These are phyloP conservation scores for Leccinum longicurvipes DNA, from an alignment of 768 basidiomycete species.

Conservation along the genomic window DNA sequence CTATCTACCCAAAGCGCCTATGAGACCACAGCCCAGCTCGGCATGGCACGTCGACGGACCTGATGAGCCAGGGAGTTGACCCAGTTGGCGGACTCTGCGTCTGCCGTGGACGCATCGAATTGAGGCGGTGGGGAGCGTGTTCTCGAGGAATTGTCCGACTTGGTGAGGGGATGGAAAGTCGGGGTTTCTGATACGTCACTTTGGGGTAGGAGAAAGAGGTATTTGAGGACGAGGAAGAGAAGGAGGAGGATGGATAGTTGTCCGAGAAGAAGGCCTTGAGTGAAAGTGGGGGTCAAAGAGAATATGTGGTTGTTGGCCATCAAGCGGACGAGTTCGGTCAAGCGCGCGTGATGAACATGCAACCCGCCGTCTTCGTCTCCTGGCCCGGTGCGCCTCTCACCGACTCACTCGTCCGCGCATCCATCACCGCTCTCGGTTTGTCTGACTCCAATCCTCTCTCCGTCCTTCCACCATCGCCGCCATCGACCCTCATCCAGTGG, in stretches of 20 bases:
- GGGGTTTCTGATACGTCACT: conserved; percentile 52
- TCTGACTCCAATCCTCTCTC: conserved; percentile 26
- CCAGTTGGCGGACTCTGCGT: conserved; percentile 84
- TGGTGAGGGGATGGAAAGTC: conserved; percentile 58
- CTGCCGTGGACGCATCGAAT: conserved; percentile 11
- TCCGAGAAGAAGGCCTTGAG: conserved; percentile 90
- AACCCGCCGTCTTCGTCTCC: conserved; percentile 39
- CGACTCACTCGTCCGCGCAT: conserved; percentile 41
- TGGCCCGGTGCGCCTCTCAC: conserved; percentile 59
- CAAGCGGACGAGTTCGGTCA: neutral
- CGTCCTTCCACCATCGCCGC: conserved; percentile 21
- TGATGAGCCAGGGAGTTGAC: conserved; percentile 83
- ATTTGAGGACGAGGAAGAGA: conserved; percentile 80
- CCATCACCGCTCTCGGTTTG: conserved; percentile 36
- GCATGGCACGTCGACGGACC: conserved; percentile 39
- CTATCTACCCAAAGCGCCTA: conserved; percentile 41
- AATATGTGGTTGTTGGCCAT: conserved; percentile 55
- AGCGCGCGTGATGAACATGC: neutral
- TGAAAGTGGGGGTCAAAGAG: conserved; percentile 85
- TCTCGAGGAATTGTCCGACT: conserved; percentile 43
- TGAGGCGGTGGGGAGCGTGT: conserved; percentile 29
- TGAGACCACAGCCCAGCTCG: neutral
- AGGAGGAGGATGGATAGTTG: conserved; percentile 85
- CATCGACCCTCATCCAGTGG: conserved; percentile 61
- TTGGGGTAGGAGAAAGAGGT: conserved; percentile 88